Percentiles rank a stretch among this genome's conserved stretches.
These are phyloP conservation scores for Friedmanniomyces endolithicus DNA, from an alignment of 495 filamentous ascomycete species.

Conservation along the genomic window DNA sequence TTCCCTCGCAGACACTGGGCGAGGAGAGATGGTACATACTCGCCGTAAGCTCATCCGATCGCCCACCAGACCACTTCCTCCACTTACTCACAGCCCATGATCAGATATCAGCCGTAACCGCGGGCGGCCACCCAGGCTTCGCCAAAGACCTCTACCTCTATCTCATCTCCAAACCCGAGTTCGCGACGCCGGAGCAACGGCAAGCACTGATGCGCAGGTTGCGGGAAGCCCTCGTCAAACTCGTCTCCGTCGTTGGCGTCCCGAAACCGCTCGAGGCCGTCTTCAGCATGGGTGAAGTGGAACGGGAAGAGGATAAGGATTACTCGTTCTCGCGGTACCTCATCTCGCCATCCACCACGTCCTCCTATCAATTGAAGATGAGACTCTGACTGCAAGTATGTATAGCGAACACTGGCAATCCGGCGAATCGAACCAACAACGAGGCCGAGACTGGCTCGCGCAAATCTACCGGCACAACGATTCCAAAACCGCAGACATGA, in stretches of 20 bases:
- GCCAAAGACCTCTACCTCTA: slow-evolving; percentile 25
- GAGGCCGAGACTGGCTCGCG: slow-evolving; percentile 23
- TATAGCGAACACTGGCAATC: slow-evolving; percentile 28
- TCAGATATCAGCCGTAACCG: slow-evolving; percentile 22
- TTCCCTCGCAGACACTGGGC: slow-evolving; percentile 37
- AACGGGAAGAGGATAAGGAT: slow-evolving; percentile 27
- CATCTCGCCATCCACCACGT: background rate
- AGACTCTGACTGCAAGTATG: background rate
- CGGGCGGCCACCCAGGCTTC: slow-evolving; percentile 23
- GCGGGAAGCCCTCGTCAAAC: slow-evolving; percentile 28
- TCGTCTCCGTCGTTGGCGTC: slow-evolving; percentile 24
- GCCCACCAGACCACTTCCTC: background rate
- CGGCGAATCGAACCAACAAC: slow-evolving; percentile 24
- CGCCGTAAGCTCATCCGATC: slow-evolving; percentile 26
- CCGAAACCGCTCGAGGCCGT: slow-evolving; percentile 27
- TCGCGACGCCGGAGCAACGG: slow-evolving; percentile 22
- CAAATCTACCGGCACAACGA: slow-evolving; percentile 26
- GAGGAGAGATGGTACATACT: slow-evolving; percentile 47
- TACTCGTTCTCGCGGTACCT: slow-evolving; percentile 28
- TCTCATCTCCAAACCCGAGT: slow-evolving; percentile 23
- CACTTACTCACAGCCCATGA: background rate
- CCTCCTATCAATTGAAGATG: background rate
- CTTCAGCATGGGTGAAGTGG: slow-evolving; percentile 24
- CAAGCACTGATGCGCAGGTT: slow-evolving; percentile 26
- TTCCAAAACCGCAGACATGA: slow-evolving; percentile 16